Conservation (phyloP, 768 basidiomycete genomes). For the Suillus plorans region DNA sequence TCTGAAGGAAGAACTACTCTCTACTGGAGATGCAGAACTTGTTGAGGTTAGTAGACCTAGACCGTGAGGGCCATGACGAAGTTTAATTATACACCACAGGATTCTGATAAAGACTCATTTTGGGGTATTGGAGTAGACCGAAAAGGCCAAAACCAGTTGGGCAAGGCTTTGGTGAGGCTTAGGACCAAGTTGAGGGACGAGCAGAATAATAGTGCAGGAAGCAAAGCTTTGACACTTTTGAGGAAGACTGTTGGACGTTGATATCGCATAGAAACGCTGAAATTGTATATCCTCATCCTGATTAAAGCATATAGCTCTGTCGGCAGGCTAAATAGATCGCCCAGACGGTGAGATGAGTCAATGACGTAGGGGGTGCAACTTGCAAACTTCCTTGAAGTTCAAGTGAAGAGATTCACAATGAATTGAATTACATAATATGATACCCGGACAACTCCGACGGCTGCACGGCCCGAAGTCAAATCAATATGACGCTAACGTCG, state of each 20-base stretch:
- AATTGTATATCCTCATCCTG: neutral
- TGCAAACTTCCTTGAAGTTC: no score
- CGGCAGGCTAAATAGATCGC: neutral
- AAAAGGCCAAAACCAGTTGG: conserved; percentile 40
- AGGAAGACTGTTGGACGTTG: neutral
- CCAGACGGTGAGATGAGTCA: no score
- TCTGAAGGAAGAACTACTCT: conserved; percentile 35
- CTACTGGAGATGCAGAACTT: conserved; percentile 37
- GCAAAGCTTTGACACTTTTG: neutral
- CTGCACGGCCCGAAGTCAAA: no score
- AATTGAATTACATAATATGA: no score
- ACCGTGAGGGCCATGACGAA: conserved; percentile 6
- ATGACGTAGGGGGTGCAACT: no score
- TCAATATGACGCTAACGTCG: no score
- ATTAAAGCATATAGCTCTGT: neutral
- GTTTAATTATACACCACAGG: conserved; percentile 15
- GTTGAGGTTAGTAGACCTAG: conserved; percentile 33
- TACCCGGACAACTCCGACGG: no score
- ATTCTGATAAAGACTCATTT: conserved; percentile 22
- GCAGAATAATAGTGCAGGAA: neutral
- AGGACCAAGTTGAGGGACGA: conserved; percentile 31
- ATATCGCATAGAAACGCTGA: neutral
- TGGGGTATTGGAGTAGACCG: conserved; percentile 42
- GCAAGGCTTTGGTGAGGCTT: conserved; percentile 40
- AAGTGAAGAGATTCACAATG: no score